A percentile compares a stretch with the other conserved stretches of the same genome.
Conservation (phyloP, 495 filamentous ascomycete genomes). For the Daldinia caldariorum region DNA sequence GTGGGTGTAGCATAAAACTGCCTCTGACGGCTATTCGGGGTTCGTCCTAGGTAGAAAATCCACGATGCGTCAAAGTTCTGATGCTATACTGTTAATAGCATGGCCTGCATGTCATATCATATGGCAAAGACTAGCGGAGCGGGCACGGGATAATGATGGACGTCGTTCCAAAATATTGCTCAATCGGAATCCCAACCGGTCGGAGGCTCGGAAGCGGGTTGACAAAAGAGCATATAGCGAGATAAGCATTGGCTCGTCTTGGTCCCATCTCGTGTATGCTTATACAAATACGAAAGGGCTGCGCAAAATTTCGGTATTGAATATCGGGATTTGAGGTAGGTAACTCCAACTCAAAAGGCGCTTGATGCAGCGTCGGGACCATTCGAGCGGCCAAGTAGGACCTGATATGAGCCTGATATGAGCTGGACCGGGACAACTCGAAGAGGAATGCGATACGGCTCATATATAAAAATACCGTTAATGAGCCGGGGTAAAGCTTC, state of each 20-base stretch:
- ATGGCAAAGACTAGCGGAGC: constrained; percentile 22
- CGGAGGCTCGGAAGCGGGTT: constrained; percentile 32
- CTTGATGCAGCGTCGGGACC: background rate
- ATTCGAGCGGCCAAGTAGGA: constrained; percentile 9
- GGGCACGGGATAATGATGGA: constrained; percentile 18
- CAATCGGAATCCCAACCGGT: constrained; percentile 33
- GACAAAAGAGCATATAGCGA: constrained; percentile 9
- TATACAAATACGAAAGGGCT: constrained; percentile 17
- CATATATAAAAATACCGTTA: constrained; percentile 30
- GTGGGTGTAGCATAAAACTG: background rate
- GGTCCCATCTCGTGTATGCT: constrained; percentile 9
- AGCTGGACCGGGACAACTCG: constrained; percentile 10
- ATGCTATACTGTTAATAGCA: constrained; percentile 16
- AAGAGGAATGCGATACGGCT: constrained; percentile 10
- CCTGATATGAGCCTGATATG: background rate
- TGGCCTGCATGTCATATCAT: constrained; percentile 34
- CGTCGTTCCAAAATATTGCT: constrained; percentile 13
- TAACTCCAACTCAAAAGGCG: constrained; percentile 5
- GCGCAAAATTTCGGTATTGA: constrained; percentile 19
- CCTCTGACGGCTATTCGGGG: background rate
- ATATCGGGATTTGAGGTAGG: constrained; percentile 5
- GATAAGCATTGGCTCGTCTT: constrained; percentile 14
- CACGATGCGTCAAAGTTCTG: constrained; percentile 30
- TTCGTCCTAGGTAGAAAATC: background rate
- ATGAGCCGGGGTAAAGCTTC: constrained; percentile 26